Evolutionary conservation across 2,329 filamentous ascomycete species (phyloP).

Genomic region (Dryadomyces quercus-mongolicae): DNA sequence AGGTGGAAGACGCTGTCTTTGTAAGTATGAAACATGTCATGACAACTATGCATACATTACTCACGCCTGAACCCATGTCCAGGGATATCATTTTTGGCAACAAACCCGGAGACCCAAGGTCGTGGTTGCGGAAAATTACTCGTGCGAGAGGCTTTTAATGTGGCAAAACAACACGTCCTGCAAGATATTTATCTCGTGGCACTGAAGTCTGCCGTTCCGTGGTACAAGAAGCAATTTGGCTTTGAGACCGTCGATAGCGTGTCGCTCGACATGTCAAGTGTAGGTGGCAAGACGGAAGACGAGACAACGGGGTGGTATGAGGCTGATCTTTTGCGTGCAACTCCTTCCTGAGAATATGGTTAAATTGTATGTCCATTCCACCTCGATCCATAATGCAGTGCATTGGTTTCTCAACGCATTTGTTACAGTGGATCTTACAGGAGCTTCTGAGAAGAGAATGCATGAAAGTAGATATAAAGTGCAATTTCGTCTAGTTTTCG

Average conservation of each 20-base stretch:
- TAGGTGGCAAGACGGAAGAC: neutral
- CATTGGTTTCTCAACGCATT: no score
- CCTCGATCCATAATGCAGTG: no score
- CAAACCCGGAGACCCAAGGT: neutral
- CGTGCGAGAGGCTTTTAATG: neutral
- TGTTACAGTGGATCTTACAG: no score
- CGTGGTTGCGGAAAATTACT: neutral
- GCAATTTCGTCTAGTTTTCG: no score
- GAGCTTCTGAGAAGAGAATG: no score
- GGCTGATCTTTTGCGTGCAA: neutral
- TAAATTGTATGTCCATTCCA: neutral
- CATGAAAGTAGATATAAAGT: no score
- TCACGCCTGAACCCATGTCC: neutral
- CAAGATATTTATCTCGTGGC: neutral
- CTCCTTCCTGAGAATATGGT: neutral
- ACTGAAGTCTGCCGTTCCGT: neutral
- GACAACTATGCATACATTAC: no score
- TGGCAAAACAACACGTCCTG: neutral
- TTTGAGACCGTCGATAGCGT: neutral
- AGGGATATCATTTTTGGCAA: neutral
- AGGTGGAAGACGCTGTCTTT: neutral
- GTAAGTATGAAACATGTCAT: neutral
- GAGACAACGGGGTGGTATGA: neutral
- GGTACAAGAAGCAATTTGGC: neutral
- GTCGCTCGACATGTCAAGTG: neutral